These are phyloP conservation scores for Phytophthora sp. DNA, from an alignment of 352 stramenopile genomes.

Conservation along the genomic window DNA sequence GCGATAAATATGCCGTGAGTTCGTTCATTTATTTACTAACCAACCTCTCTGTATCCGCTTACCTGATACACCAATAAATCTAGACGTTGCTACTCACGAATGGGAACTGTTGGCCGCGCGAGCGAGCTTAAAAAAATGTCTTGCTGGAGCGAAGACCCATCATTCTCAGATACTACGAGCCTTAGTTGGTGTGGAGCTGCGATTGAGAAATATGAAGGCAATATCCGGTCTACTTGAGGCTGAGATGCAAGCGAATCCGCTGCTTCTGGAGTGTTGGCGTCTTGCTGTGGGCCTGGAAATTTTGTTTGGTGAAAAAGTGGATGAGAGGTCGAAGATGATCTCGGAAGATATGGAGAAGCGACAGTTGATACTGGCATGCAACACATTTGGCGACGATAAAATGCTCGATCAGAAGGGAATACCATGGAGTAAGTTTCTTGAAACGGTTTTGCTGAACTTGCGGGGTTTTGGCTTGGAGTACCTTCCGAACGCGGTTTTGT, in stretches of 20 bases:
- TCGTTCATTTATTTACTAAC: not conserved
- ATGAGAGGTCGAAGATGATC: slow-evolving; percentile 35
- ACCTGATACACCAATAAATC: no score
- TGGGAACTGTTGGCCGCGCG: slow-evolving; percentile 59
- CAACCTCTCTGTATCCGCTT: no score
- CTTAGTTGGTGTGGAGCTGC: slow-evolving; percentile 48
- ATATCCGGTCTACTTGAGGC: slow-evolving; percentile 44
- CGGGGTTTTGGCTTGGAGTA: slow-evolving; percentile 35
- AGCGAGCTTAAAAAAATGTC: slow-evolving; percentile 40
- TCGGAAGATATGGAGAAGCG: slow-evolving; percentile 41
- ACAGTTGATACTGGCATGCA: slow-evolving; percentile 40
- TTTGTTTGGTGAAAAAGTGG: slow-evolving; percentile 47
- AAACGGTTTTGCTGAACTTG: slow-evolving; percentile 23
- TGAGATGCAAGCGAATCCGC: slow-evolving; percentile 41
- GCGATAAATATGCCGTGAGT: not conserved
- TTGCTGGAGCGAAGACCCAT: slow-evolving; percentile 37
- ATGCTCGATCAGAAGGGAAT: not conserved
- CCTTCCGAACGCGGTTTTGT: slow-evolving; percentile 48
- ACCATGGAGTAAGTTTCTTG: not conserved
- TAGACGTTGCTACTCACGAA: slow-evolving; percentile 48
- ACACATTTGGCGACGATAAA: slow-evolving; percentile 40
- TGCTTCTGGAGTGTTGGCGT: slow-evolving; percentile 53
- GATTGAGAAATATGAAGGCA: slow-evolving; percentile 47
- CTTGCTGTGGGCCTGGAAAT: slow-evolving; percentile 62
- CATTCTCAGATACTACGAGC: slow-evolving; percentile 44